Conservation (phyloP, 78 protist genomes). For the Diacronema lutheri region DNA sequence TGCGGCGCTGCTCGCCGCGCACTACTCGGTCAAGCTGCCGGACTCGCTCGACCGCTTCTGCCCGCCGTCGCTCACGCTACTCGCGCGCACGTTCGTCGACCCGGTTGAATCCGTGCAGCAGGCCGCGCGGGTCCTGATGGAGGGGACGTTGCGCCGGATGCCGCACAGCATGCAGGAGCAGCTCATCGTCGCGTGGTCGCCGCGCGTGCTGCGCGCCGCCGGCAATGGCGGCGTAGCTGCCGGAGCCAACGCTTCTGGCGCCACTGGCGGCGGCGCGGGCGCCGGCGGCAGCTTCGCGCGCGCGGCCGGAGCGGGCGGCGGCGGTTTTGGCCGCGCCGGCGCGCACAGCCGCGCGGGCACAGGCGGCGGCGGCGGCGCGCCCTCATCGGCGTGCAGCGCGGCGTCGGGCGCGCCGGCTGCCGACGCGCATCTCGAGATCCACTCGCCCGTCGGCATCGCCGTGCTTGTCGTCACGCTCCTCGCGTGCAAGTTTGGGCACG, state of each 20-base stretch:
- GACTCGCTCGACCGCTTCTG: not conserved
- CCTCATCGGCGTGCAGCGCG: too few relatives aligned
- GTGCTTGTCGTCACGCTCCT: not conserved
- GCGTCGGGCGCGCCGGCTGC: too few relatives aligned
- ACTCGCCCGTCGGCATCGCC: not conserved
- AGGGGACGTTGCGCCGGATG: slow-evolving; percentile 15
- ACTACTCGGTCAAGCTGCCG: slow-evolving; percentile 2
- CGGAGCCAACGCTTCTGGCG: too few relatives aligned
- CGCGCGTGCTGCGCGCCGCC: not conserved
- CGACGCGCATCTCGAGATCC: not conserved
- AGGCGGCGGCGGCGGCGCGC: too few relatives aligned
- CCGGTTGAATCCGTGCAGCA: slow-evolving; percentile 6
- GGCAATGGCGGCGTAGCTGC: not conserved
- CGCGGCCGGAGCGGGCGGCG: not conserved
- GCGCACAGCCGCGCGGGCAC: not conserved
- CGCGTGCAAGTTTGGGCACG: not conserved
- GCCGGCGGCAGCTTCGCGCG: too few relatives aligned
- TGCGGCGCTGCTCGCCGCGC: not conserved
- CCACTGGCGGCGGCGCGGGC: too few relatives aligned
- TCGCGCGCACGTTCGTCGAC: slow-evolving; percentile 21
- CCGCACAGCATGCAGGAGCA: not conserved
- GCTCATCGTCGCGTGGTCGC: not conserved
- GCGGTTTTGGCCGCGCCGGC: not conserved
- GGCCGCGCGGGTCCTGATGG: slow-evolving; percentile 22
- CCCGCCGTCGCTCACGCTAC: slow-evolving; percentile 23